Evolutionary conservation across 2,329 filamentous ascomycete genomes (phyloP), one percentile per base, ranked within the genome.

Genomic region (Aspergillus tanneri): DNA sequence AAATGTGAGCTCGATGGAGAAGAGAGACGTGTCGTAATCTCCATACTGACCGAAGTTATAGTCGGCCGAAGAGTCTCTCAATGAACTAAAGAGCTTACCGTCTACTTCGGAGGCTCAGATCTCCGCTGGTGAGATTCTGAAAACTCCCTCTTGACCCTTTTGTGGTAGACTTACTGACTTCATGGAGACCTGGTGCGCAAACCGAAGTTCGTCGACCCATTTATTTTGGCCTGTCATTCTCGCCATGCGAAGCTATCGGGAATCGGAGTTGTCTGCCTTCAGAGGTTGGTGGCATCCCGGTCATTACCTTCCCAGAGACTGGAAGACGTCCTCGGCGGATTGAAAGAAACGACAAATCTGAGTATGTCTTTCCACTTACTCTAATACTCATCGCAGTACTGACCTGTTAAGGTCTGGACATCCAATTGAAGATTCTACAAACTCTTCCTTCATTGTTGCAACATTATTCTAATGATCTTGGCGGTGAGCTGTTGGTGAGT

Each of bases 351-450:
- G 40, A 87, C 88, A 36, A 74, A 74, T 54, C 57, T 90, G 77
- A 68, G 86, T 89, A 64, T 77, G 83, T 62, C 21, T n/a, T n/a
- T 36, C 19, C 18, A 3, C 22, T 10, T 12, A 28, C n/a, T 30
- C 19, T 32, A 25, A 37, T 19, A 9, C 40, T 37, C 9, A 36
- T 16, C 18, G 25, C 36, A 16, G 44, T 50, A 53, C 61, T 69
- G 47, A 69, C 47, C 14, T 23, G 12, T 39, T 8, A 47, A 81
- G 80, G 77, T 43, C 75, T 96, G 50, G 93, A 99, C 72, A 87
- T 96, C 2, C 93, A 99, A 65, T 82, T 99, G 57, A 97, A 97
- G 70, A 93, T 97, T 43, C 75, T 99, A 11, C 93, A 99, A 68
- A 90, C 90, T 1, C 73, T 99, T 12, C 93, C 93, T 3, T 89